These are phyloP conservation scores for Fusarium globosum DNA, from an alignment of 2,329 filamentous ascomycete species.

Conservation along the genomic window DNA sequence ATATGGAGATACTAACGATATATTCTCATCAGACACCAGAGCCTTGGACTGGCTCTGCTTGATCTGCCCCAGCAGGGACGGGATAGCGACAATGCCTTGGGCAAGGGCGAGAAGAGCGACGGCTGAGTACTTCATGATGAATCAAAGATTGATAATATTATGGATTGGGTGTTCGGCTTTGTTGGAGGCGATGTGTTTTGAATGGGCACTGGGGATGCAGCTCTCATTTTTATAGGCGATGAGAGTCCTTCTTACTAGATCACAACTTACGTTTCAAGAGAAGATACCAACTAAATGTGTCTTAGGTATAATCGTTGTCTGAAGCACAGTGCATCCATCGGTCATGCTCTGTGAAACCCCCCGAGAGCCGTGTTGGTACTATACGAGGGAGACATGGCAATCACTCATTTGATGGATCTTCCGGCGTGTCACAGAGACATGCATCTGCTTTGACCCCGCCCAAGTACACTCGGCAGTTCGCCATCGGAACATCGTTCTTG, in stretches of 20 bases:
- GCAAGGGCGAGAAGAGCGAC: background rate
- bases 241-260: background rate
- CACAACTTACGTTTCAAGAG: too few relatives aligned
- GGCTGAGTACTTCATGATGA: conserved; percentile 8
- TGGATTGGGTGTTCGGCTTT: fast-evolving
- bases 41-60: background rate
- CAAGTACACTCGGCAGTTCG: background rate
- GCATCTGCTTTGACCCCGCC: too few relatives aligned
- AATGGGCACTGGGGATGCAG: fast-evolving
- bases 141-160: fast-evolving
- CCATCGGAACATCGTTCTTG: background rate
- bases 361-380: fast-evolving
- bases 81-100: background rate
- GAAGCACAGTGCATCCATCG: background rate
- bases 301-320: background rate
- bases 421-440: background rate
- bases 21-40: background rate
- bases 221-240: background rate
- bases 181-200: fast-evolving
- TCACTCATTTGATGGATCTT: background rate
- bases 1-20: conserved; percentile 4
- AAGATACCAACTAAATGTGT: fast-evolving
- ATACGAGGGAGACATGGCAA: background rate
- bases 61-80: background rate
- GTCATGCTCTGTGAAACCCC: background rate